Evolutionary conservation across 2,329 filamentous ascomycete species (phyloP).

Genomic region (Fusarium ramigenum): DNA sequence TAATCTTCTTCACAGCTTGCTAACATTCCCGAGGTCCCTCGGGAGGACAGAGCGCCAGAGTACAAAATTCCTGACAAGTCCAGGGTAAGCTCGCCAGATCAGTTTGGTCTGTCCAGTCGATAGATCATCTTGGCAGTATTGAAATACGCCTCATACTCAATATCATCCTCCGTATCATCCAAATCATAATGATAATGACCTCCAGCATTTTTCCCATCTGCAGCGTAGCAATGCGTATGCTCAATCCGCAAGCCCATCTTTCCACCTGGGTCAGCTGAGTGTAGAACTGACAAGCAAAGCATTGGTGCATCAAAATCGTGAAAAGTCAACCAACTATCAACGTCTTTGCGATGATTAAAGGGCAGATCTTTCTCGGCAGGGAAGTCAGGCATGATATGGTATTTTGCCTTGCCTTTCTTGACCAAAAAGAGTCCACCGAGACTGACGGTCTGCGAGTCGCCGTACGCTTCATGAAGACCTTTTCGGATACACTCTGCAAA

Average conservation of each 20-base stretch:
- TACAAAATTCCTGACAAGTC: background rate
- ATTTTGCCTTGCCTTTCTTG: background rate
- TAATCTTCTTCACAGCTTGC: accelerated
- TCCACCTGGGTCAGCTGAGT: accelerated
- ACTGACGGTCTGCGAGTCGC: background rate
- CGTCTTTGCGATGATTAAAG: background rate
- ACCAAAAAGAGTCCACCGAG: background rate
- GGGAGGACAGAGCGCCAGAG: accelerated
- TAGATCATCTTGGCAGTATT: background rate
- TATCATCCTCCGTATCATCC: conserved; percentile 39
- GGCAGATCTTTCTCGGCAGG: background rate
- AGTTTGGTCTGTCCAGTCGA: background rate
- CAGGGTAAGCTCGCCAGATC: background rate
- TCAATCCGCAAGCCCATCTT: conserved; percentile 48
- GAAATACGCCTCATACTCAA: conserved; percentile 58
- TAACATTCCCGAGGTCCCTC: too few relatives aligned
- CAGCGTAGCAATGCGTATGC: conserved; percentile 58
- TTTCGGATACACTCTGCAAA: background rate
- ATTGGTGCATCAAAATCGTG: background rate
- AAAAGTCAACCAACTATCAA: background rate
- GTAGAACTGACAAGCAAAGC: accelerated
- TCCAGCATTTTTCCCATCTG: background rate
- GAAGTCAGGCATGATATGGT: background rate
- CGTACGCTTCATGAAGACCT: background rate
- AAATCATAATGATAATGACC: conserved; percentile 56